Conservation (phyloP, 192 early-diverging fungal species). For the Endogone sp. region DNA sequence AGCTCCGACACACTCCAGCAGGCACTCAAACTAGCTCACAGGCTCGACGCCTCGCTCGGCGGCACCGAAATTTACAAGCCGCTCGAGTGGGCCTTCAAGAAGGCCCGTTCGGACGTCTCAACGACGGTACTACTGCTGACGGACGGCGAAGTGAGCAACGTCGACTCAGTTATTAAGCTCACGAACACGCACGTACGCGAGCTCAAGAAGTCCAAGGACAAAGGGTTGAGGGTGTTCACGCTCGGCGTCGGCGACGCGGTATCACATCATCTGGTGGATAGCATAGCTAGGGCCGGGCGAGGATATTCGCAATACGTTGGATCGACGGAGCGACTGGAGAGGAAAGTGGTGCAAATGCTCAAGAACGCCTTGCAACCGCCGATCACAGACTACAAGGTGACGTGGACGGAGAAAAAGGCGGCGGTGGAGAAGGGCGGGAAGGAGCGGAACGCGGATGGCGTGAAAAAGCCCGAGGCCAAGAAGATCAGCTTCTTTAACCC, state of each 20-base stretch:
- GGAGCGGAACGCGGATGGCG: slow-evolving; percentile 14
- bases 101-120: slow-evolving; percentile 24
- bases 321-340: slow-evolving; percentile 41
- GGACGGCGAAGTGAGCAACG: slow-evolving; percentile 45
- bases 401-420: slow-evolving; percentile 13
- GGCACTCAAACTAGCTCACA: slow-evolving; percentile 24
- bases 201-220: neutral
- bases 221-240: slow-evolving; percentile 36
- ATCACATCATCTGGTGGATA: slow-evolving; percentile 44
- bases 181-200: slow-evolving; percentile 13
- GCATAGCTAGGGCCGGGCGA: slow-evolving; percentile 40
- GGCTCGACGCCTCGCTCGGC: slow-evolving; percentile 35
- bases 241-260: slow-evolving; percentile 44
- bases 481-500: slow-evolving; percentile 22
- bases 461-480: neutral
- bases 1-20: slow-evolving; percentile 21
- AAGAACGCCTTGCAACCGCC: slow-evolving; percentile 40
- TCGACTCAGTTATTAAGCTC: slow-evolving; percentile 27
- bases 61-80: slow-evolving; percentile 43
- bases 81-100: slow-evolving; percentile 26
- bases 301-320: slow-evolving; percentile 46
- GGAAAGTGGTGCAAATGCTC: slow-evolving; percentile 48
- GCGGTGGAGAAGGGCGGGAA: slow-evolving; percentile 26
- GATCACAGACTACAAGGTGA: slow-evolving; percentile 39
- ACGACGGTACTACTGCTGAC: slow-evolving; percentile 39